Evolutionary conservation across 2,329 filamentous ascomycete species (phyloP).

Genomic region (Pestalotiopsis sp.): DNA sequence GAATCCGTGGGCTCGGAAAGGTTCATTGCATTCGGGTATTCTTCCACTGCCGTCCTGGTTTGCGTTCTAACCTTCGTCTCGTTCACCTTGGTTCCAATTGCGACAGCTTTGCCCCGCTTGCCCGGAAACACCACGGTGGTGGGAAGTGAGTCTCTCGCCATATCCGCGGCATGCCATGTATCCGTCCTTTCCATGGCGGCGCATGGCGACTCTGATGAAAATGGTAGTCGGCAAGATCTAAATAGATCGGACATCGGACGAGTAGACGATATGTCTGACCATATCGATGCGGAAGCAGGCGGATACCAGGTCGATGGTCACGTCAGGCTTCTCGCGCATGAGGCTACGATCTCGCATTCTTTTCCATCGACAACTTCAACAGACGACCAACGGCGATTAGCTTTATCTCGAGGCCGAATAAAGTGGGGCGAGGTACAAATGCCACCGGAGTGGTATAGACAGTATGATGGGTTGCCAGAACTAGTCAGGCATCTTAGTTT

Average conservation of each 20-base stretch:
- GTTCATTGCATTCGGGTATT: slow-evolving; percentile 12
- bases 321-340: neutral
- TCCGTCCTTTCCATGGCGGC: slow-evolving; percentile 6
- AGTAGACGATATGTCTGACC: too few species aligned
- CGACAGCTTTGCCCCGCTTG: slow-evolving; percentile 17
- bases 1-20: slow-evolving; percentile 16
- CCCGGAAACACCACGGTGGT: slow-evolving; percentile 20
- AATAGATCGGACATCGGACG: neutral
- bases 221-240: neutral
- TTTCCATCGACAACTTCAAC: neutral
- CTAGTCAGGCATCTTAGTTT: neutral
- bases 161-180: slow-evolving; percentile 26
- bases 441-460: neutral
- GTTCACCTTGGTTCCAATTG: slow-evolving; percentile 12
- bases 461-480: neutral
- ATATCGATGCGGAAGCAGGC: neutral
- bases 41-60: slow-evolving; percentile 17
- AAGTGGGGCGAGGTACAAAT: neutral
- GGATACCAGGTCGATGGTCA: neutral
- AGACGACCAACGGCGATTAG: neutral
- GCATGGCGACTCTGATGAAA: neutral
- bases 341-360: neutral
- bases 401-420: neutral
- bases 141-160: slow-evolving; percentile 24
- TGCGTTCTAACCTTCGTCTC: slow-evolving; percentile 14